Evolutionary conservation across 179 eudicot species (phyloP), one percentile per base, ranked within the genome.

Genomic region (Beta lomatogona): DNA sequence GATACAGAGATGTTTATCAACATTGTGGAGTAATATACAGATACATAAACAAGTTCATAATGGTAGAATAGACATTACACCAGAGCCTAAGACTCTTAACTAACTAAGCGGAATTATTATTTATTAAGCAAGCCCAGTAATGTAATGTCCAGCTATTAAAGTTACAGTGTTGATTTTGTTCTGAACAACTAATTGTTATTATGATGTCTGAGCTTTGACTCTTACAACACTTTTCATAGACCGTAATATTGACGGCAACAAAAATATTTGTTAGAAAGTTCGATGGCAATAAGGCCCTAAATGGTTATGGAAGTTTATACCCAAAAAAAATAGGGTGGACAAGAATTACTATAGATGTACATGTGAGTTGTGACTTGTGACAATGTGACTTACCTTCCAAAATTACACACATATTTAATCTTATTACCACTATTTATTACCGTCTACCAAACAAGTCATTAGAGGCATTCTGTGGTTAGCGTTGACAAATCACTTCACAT

Each of bases 1-100:
- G 79, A 65, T 71, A n/a, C 41, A 74, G 19, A 71, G 41, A 21
- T 8, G 0, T 16, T 41, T 21, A 75, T 80, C 54, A 80, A 60
- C 53, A 41, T 16, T 18, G 41, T 53, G 64, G 64, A 61, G 22
- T 52, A 19, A 73, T 21, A 9, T 36, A 60, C 31, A 10, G 22
- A 70, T 31, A 21, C 16, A 41, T 41, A 21, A 46, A 53, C 25
- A 16, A 61, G 4, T 54, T 16, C 57, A 14, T 1, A 36, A 6
- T 12, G 25, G 9, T 48, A 63, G 11, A 60, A 41, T 73, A 3
- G 31, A 36, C 72, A 36, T 36, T 36, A 11, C 55, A 8, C 55
- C 12, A 11, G 10, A 52, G 55, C 41, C 41, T 36, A 36, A 36
- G 41, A 1, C 41, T 25, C 28, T 36, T 36, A 36, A 36, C 2